Percentiles rank a stretch among this genome's conserved stretches.
Evolutionary conservation across 2,329 filamentous ascomycete genomes (phyloP).

Genomic region (Monosporascus sp.): DNA sequence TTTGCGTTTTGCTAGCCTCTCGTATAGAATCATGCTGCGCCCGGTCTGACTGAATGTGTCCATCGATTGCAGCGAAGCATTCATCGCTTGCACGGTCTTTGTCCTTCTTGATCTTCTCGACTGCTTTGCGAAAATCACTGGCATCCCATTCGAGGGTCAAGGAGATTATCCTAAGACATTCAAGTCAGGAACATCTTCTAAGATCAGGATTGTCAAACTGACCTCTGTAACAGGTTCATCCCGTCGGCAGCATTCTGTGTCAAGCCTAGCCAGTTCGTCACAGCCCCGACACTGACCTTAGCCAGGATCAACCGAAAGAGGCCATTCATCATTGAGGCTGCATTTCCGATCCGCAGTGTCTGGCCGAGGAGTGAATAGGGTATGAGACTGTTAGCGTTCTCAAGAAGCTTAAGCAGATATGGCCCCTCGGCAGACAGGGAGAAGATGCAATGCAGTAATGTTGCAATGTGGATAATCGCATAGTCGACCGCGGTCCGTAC

Average conservation of each 20-base stretch:
- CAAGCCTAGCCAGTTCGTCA: constrained; percentile 76
- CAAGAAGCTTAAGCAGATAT: constrained; percentile 65
- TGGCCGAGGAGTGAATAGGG: constrained; percentile 70
- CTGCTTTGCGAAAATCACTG: constrained; percentile 61
- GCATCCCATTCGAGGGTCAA: constrained; percentile 70
- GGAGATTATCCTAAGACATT: constrained; percentile 58
- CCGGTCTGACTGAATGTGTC: constrained; percentile 48
- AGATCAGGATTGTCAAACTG: not conserved
- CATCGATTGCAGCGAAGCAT: constrained; percentile 56
- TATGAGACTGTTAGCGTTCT: constrained; percentile 64
- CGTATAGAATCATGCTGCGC: constrained; percentile 56
- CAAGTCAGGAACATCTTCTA: constrained; percentile 3
- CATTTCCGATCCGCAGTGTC: constrained; percentile 71
- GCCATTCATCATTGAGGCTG: constrained; percentile 74
- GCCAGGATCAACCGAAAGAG: constrained; percentile 69
- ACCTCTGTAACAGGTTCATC: constrained; percentile 71
- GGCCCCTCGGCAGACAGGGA: constrained; percentile 71
- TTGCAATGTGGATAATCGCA: constrained; percentile 54
- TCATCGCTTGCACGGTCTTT: constrained; percentile 55
- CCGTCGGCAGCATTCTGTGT: constrained; percentile 69
- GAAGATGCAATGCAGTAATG: constrained; percentile 69
- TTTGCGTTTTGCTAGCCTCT: constrained; percentile 43
- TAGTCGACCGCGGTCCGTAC: constrained; percentile 62
- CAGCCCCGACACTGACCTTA: constrained; percentile 68
- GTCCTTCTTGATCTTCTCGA: constrained; percentile 59